Evolutionary conservation across 331 rosid genomes (phyloP), one percentile per base, ranked within the genome.

Genomic region (Phaseolus coccineus): DNA sequence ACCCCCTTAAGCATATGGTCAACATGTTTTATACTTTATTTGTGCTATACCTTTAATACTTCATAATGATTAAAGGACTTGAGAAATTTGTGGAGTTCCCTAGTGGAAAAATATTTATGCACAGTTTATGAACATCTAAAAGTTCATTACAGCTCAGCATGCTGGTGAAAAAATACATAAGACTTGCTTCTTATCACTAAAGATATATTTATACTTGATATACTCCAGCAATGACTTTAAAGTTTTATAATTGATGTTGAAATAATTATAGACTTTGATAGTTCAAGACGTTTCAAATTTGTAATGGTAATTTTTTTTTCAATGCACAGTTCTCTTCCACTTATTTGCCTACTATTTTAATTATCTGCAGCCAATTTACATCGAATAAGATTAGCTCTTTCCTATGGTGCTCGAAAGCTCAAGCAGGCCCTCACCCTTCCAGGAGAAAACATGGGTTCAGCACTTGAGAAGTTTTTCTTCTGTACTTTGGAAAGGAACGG

Each of bases 401-500:
- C 87, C 71, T 90, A 67, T 37, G 96, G 97, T 61, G 96, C 94
- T 70, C 86, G 85, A 59, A 90, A 69, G 85, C 91, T 93, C 35
- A 84, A 86, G 72, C 85, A 77, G 69, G 80, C 87, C 84, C 88
- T 93, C 77, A 64, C 79, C 25, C 88, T 82, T 76, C 87, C 92
- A 0, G 98, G 90, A 86, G 88, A 81, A 83, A 72, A 71, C 74
- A 80, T 91, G 82, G 91, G 87, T 69, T 84, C 70, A 69, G 96
- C 89, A 67, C 84, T 93, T 50, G 90, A 78, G 83, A 82, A 71
- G 39, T 93, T 88, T 82, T 93, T 91, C 71, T 27, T 48, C 37
- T 87, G 79, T 85, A 90, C 97, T 53, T 82, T 93, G 82, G 88
- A 91, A 25, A 87, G 97, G 87, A 94, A 93, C 82, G 98, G 98